phyloP scores from a whole-genome alignment of 23 red algal species.

The Porphyridium purpureum region DNA sequence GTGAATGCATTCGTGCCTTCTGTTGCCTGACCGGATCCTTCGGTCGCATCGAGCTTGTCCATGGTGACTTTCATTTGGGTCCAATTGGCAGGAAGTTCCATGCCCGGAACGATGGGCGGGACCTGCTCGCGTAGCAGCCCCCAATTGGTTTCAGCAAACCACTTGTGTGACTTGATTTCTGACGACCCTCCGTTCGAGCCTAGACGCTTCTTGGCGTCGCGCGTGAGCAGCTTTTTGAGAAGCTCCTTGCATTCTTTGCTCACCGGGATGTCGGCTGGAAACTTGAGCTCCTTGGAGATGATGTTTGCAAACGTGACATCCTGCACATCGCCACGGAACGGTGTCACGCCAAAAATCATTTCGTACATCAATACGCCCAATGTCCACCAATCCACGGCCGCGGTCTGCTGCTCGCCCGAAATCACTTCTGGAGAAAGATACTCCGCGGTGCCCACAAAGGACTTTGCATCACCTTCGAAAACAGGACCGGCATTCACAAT shows the following conservation, averaged over 20 bases:
- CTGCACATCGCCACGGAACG: conserved; percentile 48
- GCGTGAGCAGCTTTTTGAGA: conserved; percentile 64
- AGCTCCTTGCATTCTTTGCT: conserved; percentile 71
- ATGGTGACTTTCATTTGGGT: too few relatives aligned
- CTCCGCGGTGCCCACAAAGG: conserved; percentile 67
- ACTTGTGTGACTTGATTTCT: conserved; percentile 68
- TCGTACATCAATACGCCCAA: conserved; percentile 48
- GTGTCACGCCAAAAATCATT: conserved; percentile 82
- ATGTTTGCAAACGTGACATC: conserved; percentile 98
- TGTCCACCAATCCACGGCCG: conserved; percentile 44
- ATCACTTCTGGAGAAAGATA: conserved; percentile 56
- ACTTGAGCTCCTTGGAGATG: conserved; percentile 41
- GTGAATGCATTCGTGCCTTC: too few relatives aligned
- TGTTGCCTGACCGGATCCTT: too few relatives aligned
- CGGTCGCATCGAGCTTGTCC: too few relatives aligned
- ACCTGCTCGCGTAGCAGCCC: too few relatives aligned
- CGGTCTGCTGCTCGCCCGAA: conserved; percentile 15
- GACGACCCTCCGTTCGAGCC: conserved; percentile 64
- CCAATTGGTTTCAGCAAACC: conserved; percentile 81
- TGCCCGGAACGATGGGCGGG: too few relatives aligned
- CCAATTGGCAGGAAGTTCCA: too few relatives aligned
- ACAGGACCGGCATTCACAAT: too few relatives aligned
- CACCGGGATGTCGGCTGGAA: conserved; percentile 48
- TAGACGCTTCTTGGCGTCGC: conserved; percentile 62
- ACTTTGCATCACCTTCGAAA: too few relatives aligned